These are phyloP conservation scores for Tephrocybe rancida DNA, from an alignment of 768 basidiomycete species.

Conservation along the genomic window DNA sequence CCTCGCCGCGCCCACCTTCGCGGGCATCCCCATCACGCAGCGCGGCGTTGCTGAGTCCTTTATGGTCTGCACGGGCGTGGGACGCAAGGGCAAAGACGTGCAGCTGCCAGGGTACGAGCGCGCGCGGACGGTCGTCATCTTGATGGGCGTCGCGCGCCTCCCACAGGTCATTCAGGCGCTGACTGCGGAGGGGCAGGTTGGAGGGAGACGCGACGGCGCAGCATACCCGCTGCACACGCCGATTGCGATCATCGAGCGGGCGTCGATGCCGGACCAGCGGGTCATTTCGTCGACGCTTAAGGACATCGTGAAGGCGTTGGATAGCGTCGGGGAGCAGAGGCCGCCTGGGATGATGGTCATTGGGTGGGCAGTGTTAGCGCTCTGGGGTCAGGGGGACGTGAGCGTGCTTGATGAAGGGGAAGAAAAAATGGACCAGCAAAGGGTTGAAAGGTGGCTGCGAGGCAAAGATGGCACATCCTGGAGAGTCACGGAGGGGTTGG, in stretches of 20 bases:
- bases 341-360: slow-evolving; percentile 97
- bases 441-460: slow-evolving; percentile 65
- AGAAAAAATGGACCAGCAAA: slow-evolving; percentile 42
- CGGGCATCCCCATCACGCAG: slow-evolving; percentile 93
- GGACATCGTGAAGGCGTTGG: slow-evolving; percentile 70
- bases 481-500: slow-evolving; percentile 68
- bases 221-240: slow-evolving; percentile 79
- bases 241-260: slow-evolving; percentile 93
- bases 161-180: slow-evolving; percentile 70
- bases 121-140: slow-evolving; percentile 74
- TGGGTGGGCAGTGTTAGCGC: slow-evolving; percentile 86
- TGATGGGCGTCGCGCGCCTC: slow-evolving; percentile 96
- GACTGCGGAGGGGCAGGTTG: slow-evolving; percentile 16
- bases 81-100: slow-evolving; percentile 80
- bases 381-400: slow-evolving; percentile 75
- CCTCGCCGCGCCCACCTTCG: slow-evolving; percentile 86
- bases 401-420: slow-evolving; percentile 66
- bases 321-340: slow-evolving; percentile 79
- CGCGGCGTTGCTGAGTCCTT: slow-evolving; percentile 92
- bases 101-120: slow-evolving; percentile 88
- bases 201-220: slow-evolving; percentile 32
- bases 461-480: slow-evolving; percentile 48
- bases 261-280: slow-evolving; percentile 92
- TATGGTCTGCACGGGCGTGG: slow-evolving; percentile 93
- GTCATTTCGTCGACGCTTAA: slow-evolving; percentile 77